Evolutionary conservation across 176 grass and related monocot genomes (phyloP).

Genomic region (Aegilops longissima): DNA sequence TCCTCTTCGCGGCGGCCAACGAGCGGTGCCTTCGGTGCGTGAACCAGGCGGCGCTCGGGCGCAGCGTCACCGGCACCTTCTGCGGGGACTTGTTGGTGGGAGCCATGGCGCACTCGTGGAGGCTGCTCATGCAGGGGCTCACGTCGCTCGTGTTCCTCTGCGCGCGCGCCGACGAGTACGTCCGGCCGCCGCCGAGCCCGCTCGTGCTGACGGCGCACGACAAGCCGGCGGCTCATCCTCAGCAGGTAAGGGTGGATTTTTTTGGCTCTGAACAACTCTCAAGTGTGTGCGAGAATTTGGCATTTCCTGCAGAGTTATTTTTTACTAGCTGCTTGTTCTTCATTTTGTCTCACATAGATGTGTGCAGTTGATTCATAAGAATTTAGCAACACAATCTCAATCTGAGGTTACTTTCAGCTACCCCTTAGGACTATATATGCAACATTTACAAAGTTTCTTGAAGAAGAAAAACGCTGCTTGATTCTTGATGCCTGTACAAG

Average conservation of each 20-base stretch:
- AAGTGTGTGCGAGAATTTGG: no score
- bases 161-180: constrained; percentile 32
- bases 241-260: constrained; percentile 44
- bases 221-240: constrained; percentile 52
- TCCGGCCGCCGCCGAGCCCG: constrained; percentile 50
- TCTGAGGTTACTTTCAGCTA: neutral
- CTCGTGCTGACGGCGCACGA: constrained; percentile 29
- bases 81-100: constrained; percentile 14
- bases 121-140: constrained; percentile 44
- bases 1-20: constrained; percentile 12
- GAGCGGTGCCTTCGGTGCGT: constrained; percentile 19
- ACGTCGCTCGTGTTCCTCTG: constrained; percentile 39
- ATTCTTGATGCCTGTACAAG: no score
- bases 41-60: constrained; percentile 8
- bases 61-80: neutral
- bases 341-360: no score
- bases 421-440: no score
- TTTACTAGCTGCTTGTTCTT: no score
- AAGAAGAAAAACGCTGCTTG: neutral
- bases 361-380: no score
- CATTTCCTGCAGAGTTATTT: no score
- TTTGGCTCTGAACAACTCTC: no score
- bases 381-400: no score
- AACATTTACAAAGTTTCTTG: neutral
- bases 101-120: constrained; percentile 56